Evolutionary conservation across 1,284 basidiomycete species (phyloP).

Genomic region (Boletus subluridellus): DNA sequence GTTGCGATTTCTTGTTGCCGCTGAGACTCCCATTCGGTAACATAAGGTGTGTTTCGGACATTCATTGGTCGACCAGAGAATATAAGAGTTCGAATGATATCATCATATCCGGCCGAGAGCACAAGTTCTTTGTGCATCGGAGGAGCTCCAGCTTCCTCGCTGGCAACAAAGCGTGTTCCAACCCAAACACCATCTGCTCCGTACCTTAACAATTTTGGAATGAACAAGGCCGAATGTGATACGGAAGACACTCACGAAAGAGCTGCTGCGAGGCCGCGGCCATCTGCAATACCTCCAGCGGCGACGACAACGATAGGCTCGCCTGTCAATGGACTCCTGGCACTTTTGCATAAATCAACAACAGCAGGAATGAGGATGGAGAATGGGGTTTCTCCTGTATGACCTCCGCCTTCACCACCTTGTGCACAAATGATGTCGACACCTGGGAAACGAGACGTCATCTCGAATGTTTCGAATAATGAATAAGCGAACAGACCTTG

Average conservation of each 20-base stretch:
- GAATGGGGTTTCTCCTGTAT: constrained; percentile 73
- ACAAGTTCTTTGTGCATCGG: constrained; percentile 75
- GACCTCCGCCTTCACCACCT: constrained; percentile 74
- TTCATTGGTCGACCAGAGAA: constrained; percentile 84
- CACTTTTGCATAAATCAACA: constrained; percentile 69
- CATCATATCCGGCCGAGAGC: constrained; percentile 65
- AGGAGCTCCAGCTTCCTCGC: constrained; percentile 77
- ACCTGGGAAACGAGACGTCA: constrained; percentile 37
- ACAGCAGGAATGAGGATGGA: constrained; percentile 77
- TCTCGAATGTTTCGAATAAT: not conserved
- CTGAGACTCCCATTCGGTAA: constrained; percentile 64
- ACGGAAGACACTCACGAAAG: constrained; percentile 52
- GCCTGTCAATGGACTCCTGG: constrained; percentile 70
- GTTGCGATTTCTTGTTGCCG: constrained; percentile 57
- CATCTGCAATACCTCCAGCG: constrained; percentile 82
- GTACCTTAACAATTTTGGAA: constrained; percentile 40
- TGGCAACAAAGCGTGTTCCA: constrained; percentile 88
- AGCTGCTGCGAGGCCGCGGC: constrained; percentile 75
- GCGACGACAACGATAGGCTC: constrained; percentile 74
- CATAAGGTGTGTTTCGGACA: constrained; percentile 75
- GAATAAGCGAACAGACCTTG: constrained; percentile 43
- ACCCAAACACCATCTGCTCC: constrained; percentile 87
- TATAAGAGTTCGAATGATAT: constrained; percentile 68
- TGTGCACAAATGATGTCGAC: constrained; percentile 88
- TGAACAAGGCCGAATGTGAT: not conserved